Evolutionary conservation across 1,139 yeast genomes (phyloP), one percentile per base, ranked within the genome.

Genomic region (Suhomyces choctaworum): DNA sequence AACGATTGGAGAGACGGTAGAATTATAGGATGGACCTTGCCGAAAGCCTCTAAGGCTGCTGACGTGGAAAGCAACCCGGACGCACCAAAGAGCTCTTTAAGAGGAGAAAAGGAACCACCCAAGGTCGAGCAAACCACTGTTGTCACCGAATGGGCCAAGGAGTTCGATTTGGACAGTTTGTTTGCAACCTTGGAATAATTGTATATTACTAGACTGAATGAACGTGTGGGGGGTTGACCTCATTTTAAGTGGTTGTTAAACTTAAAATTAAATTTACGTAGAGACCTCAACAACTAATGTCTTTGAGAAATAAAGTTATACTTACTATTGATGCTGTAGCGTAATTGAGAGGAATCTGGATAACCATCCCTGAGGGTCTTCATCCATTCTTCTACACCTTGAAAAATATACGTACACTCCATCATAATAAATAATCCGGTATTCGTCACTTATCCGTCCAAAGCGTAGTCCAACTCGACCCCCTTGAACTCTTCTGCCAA

Each of bases 1-100:
- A 87, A 80, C 49, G 99, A 92, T 64, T 94, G 97, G 97, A 82
- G 97, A 65, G 97, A 90, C 62, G 98, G 98, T 40, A 80, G 95
- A 57, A 78, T 92, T 49, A 64, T 82, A 37, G 96, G 97, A 30
- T 92, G 97, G 96, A 80, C 89, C 2, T 62, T 81, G 50, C 96
- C 97, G 30, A 86, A 83, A 48, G 72, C 80, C 7, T 78, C 86
- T 2, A 72, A 73, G 48, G 54, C 50, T n/a, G 50, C 58, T 31
- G 52, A 51, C 19, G 52, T 21, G 5, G 20, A 45, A 15, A 58
- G 59, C 11, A 50, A 46, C 23, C 44, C 56, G 27, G 61, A 61
- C 33, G 72, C 56, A 1, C 70, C 74, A 29, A 69, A 69, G 54
- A 63, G 71, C 39, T 63, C 73, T 6, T 51, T 59, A 40, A 56